Base-by-base conservation (phyloP, 345 rosid species). In the Sapria himalayana region DNA sequence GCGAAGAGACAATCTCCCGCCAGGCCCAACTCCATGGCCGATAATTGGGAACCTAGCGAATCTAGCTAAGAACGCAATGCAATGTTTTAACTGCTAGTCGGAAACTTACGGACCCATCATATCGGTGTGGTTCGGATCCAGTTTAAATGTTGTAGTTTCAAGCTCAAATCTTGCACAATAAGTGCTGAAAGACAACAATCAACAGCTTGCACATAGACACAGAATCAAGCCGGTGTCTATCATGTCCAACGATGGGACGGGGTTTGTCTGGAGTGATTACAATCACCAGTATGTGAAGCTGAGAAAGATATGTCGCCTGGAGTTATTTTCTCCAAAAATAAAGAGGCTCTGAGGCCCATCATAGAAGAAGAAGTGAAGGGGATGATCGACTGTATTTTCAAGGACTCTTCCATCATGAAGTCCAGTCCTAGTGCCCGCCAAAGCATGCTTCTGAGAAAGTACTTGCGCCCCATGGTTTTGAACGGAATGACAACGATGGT, bases 271-370 rank as follows among this genome's bases (percentile, higher is more conserved):
- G 44, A 31, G 29, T 13, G 29, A 40, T 10, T 40, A 21, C 25
- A 31, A 19, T 3, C 44, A 25, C 25, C 44, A 40, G 16, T 39
- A 39, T 21, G 43, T 22, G 3, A 39, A 39, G 29, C 27, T 39
- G 13, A 39, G 43, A 39, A 39, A 39, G n/a, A n/a, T n/a, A n/a
- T n/a, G n/a, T n/a, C n/a, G n/a, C n/a, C n/a, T n/a, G n/a, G n/a
- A n/a, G n/a, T n/a, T n/a, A n/a, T n/a, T n/a, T n/a, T n/a, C n/a
- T n/a, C n/a, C n/a, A n/a, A n/a, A n/a, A n/a, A n/a, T n/a, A n/a
- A n/a, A n/a, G n/a, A n/a, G n/a, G n/a, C n/a, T n/a, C n/a, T n/a
- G n/a, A n/a, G n/a, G n/a, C n/a, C n/a, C n/a, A n/a, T n/a, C n/a
- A n/a, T n/a, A n/a, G n/a, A n/a, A n/a, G n/a, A n/a, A n/a, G n/a